Evolutionary conservation across 2,329 filamentous ascomycete genomes (phyloP).

Genomic region (Scedosporium dehoogii): DNA sequence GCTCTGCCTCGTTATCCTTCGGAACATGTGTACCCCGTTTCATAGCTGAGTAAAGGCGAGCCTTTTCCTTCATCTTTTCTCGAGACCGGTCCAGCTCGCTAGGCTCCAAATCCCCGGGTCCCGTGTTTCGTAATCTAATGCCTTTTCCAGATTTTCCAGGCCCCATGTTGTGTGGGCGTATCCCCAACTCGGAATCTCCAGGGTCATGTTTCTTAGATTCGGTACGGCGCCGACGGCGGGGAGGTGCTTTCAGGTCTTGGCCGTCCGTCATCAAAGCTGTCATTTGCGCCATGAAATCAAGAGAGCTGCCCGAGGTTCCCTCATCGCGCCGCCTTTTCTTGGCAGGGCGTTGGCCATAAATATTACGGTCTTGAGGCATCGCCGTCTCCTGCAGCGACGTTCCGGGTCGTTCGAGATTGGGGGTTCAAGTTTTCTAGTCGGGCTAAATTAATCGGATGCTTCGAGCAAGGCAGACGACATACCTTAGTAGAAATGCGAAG

Average conservation of each 20-base stretch:
- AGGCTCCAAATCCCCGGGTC: background rate
- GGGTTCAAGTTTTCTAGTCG: too few species aligned
- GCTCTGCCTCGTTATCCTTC: constrained; percentile 52
- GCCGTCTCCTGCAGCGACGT: background rate
- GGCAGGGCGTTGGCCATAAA: constrained; percentile 66
- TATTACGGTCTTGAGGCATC: constrained; percentile 55
- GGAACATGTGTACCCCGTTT: constrained; percentile 79
- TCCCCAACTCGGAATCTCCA: background rate
- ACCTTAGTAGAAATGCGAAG: too few species aligned
- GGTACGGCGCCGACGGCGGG: constrained; percentile 28
- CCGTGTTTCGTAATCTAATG: background rate
- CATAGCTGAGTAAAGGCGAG: constrained; percentile 76
- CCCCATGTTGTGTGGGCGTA: background rate
- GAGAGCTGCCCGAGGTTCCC: constrained; percentile 53
- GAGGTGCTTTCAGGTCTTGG: constrained; percentile 24
- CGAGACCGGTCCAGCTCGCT: constrained; percentile 61
- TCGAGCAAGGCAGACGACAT: too few species aligned
- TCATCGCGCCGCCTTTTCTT: constrained; percentile 63
- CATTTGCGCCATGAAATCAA: constrained; percentile 84
- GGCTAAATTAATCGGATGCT: too few species aligned
- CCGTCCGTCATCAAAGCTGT: constrained; percentile 63
- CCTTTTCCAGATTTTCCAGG: background rate
- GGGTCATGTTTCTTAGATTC: background rate
- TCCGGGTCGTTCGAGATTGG: too few species aligned
- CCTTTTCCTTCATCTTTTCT: constrained; percentile 83